A percentile compares a stretch with the other conserved stretches of the same genome.
These are phyloP conservation scores for Schwanniomyces yamadae DNA, from an alignment of 805 yeast genomes.

Conservation along the genomic window DNA sequence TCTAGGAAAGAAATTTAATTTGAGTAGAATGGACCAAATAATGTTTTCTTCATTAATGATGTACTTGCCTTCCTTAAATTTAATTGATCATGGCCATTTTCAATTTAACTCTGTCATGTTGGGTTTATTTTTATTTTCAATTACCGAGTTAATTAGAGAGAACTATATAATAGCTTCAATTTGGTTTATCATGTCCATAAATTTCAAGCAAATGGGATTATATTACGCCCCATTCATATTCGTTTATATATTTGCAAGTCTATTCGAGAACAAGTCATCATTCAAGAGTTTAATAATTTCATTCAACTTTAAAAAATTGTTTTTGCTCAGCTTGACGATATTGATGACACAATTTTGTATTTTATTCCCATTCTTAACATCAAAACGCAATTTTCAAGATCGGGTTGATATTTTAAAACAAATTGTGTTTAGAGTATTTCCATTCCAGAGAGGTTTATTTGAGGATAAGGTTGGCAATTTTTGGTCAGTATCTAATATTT, in stretches of 20 bases:
- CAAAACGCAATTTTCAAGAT: slow-evolving; percentile 6
- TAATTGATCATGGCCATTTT: slow-evolving; percentile 96
- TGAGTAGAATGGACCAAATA: slow-evolving; percentile 71
- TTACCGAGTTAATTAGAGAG: slow-evolving; percentile 63
- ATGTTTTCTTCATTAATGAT: slow-evolving; percentile 76
- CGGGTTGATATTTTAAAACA: slow-evolving; percentile 48
- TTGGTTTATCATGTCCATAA: slow-evolving; percentile 72
- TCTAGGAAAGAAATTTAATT: slow-evolving; percentile 58
- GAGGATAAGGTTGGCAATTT: slow-evolving; percentile 97
- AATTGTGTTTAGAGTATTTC: slow-evolving; percentile 71
- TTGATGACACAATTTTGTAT: slow-evolving; percentile 48
- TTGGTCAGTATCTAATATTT: slow-evolving; percentile 90
- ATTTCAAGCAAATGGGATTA: slow-evolving; percentile 94
- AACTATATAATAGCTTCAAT: slow-evolving; percentile 67
- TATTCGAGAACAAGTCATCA: slow-evolving; percentile 19
- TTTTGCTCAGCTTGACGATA: slow-evolving; percentile 65
- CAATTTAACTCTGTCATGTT: slow-evolving; percentile 95
- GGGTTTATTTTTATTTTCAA: slow-evolving; percentile 71
- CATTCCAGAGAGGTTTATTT: slow-evolving; percentile 89
- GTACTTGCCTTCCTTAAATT: slow-evolving; percentile 76
- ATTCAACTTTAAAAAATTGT: slow-evolving; percentile 56
- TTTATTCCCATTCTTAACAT: slow-evolving; percentile 18
- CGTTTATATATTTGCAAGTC: slow-evolving; percentile 64
- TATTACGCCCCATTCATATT: slow-evolving; percentile 91
- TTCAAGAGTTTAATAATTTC: slow-evolving; percentile 14